These are phyloP conservation scores for Ascochyta lentis DNA, from an alignment of 2,329 filamentous ascomycete genomes.

Conservation along the genomic window DNA sequence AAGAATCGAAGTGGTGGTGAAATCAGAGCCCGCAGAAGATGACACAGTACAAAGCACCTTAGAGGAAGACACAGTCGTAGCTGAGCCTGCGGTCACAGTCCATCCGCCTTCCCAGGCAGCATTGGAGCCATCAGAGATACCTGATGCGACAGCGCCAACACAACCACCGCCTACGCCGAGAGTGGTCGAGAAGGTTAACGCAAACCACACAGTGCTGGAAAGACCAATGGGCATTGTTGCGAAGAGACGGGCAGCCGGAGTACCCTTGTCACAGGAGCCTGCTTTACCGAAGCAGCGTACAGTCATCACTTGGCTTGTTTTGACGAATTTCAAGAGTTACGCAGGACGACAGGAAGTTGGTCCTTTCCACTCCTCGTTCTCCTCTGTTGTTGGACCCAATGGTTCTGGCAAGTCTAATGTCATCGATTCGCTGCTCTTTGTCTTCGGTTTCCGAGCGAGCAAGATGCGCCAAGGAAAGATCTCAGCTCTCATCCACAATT, in stretches of 20 bases:
- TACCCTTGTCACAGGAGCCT: slow-evolving; percentile 72
- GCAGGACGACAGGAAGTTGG: slow-evolving; percentile 94
- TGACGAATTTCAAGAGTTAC: slow-evolving; percentile 99
- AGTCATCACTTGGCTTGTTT: slow-evolving; percentile 88
- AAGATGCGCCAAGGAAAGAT: slow-evolving; percentile 99
- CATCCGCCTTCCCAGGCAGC: slow-evolving; percentile 26
- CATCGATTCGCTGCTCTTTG: slow-evolving; percentile 95
- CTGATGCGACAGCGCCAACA: slow-evolving; percentile 36
- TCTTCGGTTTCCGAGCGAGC: slow-evolving; percentile 98
- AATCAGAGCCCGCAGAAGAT: slow-evolving; percentile 55
- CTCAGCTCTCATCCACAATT: slow-evolving; percentile 97
- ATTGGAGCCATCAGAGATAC: slow-evolving; percentile 12
- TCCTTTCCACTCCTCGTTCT: slow-evolving; percentile 96
- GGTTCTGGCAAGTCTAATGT: slow-evolving; percentile 99
- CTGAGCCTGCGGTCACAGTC: slow-evolving; percentile 24
- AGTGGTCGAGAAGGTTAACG: slow-evolving; percentile 72
- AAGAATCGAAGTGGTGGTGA: slow-evolving; percentile 5
- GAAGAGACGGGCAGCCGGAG: slow-evolving; percentile 74
- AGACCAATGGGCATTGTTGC: slow-evolving; percentile 93
- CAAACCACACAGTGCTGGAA: slow-evolving; percentile 79
- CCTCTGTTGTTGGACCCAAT: slow-evolving; percentile 96
- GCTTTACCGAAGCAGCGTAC: slow-evolving; percentile 81
- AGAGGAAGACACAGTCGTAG: slow-evolving; percentile 59
- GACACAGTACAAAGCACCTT: slow-evolving; percentile 65
- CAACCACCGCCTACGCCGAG: slow-evolving; percentile 42